phyloP scores from a whole-genome alignment of 2,329 filamentous ascomycete species.

The Aspergillus proliferans region DNA sequence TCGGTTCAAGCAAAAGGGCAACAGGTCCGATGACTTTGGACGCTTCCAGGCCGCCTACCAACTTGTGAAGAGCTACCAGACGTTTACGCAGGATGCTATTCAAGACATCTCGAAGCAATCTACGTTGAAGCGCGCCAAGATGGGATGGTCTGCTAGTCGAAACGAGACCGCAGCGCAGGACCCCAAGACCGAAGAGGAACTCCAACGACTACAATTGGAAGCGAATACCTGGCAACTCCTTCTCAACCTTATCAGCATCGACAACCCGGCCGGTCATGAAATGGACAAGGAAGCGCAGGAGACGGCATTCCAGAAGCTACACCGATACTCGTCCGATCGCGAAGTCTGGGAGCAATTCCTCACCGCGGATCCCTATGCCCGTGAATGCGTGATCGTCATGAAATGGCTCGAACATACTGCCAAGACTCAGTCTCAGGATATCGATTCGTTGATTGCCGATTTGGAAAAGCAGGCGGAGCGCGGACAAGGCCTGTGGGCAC shows the following conservation, averaged over 20 bases:
- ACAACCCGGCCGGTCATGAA: constrained; percentile 49
- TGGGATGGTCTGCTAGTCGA: constrained; percentile 22
- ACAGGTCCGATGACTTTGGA: constrained; percentile 46
- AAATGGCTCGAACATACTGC: constrained; percentile 81
- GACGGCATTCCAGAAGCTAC: constrained; percentile 37
- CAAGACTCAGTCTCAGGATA: constrained; percentile 59
- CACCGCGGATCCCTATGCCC: constrained; percentile 62
- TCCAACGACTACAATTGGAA: constrained; percentile 68
- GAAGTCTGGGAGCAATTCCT: constrained; percentile 71
- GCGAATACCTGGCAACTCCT: constrained; percentile 87
- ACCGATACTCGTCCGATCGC: constrained; percentile 54
- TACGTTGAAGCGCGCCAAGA: constrained; percentile 34
- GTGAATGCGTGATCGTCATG: constrained; percentile 72
- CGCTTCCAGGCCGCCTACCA: constrained; percentile 60
- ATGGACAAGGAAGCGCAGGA: constrained; percentile 36
- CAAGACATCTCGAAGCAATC: constrained; percentile 38
- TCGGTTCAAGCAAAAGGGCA: constrained; percentile 56
- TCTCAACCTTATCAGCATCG: constrained; percentile 64
- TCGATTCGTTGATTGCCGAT: constrained; percentile 69
- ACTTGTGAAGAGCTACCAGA: constrained; percentile 59
- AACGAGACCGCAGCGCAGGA: constrained; percentile 13
- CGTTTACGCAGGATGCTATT: constrained; percentile 48
- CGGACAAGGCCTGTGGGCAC: constrained; percentile 68
- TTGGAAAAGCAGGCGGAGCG: constrained; percentile 70
- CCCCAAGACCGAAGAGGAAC: constrained; percentile 25